These are phyloP conservation scores for Calocera cornea DNA, from an alignment of 768 basidiomycete species.

Conservation along the genomic window DNA sequence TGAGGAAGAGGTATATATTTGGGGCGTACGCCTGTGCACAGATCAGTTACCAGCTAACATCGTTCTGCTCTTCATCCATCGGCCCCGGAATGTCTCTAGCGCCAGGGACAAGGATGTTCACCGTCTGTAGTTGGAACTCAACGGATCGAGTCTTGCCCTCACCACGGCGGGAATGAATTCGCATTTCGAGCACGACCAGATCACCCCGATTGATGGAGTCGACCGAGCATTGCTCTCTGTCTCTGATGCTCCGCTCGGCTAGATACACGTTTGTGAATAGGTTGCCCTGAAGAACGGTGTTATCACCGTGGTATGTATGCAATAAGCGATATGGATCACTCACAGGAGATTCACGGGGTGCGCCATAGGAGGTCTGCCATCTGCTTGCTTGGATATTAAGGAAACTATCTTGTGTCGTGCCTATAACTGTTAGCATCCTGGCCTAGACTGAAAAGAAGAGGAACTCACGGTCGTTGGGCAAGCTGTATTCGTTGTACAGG, in stretches of 20 bases:
- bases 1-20: no score
- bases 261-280: neutral
- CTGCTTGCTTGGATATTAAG: neutral
- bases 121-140: neutral
- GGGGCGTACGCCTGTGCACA: no score
- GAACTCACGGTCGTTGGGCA: neutral
- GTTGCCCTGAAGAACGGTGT: neutral
- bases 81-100: neutral
- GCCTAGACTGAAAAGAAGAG: neutral
- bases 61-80: neutral
- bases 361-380: neutral
- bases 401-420: neutral
- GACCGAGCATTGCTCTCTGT: neutral
- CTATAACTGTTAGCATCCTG: neutral
- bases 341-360: neutral
- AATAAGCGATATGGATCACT: neutral
- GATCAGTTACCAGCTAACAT: neutral
- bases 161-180: neutral
- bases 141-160: neutral
- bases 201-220: neutral
- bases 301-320: neutral
- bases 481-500: neutral
- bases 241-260: neutral
- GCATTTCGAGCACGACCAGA: neutral
- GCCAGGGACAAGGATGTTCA: neutral